A percentile compares a stretch with the other conserved stretches of the same genome.
phyloP scores from a whole-genome alignment of 108 stramenopile genomes.

The Nitzschia sp. region DNA sequence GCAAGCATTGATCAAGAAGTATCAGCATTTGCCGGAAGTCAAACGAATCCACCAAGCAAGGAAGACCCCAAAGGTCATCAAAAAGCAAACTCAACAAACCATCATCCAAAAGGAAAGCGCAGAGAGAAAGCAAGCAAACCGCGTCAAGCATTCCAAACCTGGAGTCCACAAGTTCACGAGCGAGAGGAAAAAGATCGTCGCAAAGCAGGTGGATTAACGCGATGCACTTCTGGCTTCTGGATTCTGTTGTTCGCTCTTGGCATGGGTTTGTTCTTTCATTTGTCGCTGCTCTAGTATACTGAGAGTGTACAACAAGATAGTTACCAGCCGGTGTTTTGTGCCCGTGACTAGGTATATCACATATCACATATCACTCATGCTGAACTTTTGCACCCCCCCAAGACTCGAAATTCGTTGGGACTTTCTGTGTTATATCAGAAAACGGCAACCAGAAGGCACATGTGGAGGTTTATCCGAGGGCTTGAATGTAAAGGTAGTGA shows the following conservation, averaged over 20 bases:
- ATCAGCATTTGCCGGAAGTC: constrained; percentile 92
- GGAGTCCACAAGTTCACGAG: constrained; percentile 61
- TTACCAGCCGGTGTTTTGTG: no score
- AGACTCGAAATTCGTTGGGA: no score
- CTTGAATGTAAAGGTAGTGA: no score
- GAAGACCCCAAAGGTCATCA: constrained; percentile 90
- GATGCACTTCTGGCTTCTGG: not conserved
- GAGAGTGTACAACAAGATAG: no score
- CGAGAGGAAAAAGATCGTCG: constrained; percentile 72
- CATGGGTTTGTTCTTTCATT: no score
- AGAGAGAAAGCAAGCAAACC: constrained; percentile 86
- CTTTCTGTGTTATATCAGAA: no score
- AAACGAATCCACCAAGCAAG: constrained; percentile 81
- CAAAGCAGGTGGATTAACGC: constrained; percentile 72
- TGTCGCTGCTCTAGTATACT: no score
- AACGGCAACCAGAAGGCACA: no score
- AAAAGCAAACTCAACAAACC: constrained; percentile 82
- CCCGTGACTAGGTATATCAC: no score
- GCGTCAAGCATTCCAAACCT: constrained; percentile 78
- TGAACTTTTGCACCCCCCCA: no score
- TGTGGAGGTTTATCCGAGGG: no score
- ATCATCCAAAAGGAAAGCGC: constrained; percentile 89
- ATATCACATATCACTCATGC: no score
- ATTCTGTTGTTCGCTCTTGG: not conserved
- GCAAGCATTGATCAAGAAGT: constrained; percentile 81